phyloP scores from a whole-genome alignment of 305 asterid genomes.

The Solanum hybrid region DNA sequence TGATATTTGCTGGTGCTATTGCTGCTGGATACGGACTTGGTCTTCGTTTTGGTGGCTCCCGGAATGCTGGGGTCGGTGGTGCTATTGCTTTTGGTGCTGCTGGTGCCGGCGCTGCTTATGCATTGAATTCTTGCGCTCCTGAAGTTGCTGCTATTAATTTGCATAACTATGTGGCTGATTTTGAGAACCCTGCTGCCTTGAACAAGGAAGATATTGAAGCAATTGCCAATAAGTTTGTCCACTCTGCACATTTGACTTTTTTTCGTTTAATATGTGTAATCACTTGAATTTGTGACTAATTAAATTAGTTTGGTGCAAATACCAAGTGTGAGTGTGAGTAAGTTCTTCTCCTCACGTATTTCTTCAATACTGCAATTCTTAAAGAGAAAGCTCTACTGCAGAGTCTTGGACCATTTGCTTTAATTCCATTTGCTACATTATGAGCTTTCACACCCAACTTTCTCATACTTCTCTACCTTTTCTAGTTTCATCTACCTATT shows the following conservation, averaged over 20 bases:
- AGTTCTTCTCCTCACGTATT: not conserved
- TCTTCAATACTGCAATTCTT: not conserved
- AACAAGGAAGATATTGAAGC: conserved; percentile 84
- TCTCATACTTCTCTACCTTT: not conserved
- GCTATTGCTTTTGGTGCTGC: conserved; percentile 77
- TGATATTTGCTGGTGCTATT: conserved; percentile 54
- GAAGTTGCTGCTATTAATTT: conserved; percentile 78
- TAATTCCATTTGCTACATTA: not conserved
- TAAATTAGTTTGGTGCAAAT: not conserved
- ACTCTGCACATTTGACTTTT: not conserved
- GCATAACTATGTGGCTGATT: conserved; percentile 75
- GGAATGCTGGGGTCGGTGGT: conserved; percentile 64
- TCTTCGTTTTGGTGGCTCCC: conserved; percentile 58
- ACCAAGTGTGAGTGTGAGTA: not conserved
- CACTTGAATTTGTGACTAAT: not conserved
- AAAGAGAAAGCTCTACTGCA: not conserved
- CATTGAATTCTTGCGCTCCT: conserved; percentile 75
- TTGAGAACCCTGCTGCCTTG: conserved; percentile 57
- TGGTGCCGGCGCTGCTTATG: conserved; percentile 82
- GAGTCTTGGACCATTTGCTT: not conserved
- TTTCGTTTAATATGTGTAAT: not conserved
- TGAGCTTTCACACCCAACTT: not conserved
- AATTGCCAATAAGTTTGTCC: conserved; percentile 64
- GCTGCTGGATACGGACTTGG: conserved; percentile 92
- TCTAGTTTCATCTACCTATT: not conserved